Evolutionary conservation across 768 basidiomycete species (phyloP), one percentile per base, ranked within the genome.

Genomic region (Chalciporus pseudorubinellus): DNA sequence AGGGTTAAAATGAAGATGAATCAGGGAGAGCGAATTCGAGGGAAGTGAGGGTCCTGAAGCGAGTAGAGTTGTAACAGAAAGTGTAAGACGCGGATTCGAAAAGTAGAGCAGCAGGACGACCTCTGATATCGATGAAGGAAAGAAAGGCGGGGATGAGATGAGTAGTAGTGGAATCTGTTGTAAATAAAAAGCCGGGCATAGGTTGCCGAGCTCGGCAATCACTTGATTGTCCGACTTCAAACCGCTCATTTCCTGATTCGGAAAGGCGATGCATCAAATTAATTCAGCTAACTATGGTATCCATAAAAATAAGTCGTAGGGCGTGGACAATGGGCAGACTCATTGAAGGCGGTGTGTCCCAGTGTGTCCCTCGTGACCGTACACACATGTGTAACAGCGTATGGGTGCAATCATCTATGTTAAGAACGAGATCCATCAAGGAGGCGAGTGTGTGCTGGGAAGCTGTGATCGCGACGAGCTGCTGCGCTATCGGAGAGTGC

Each of bases 201-300:
- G 61, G 64, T 71, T 69, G 69, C 69, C 68, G 68, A 68, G 52
- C 52, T 57, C 68, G 68, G 68, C 68, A 67, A 69, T 69, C 67
- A 71, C 44, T 65, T 65, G 57, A 53, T 53, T 67, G 57, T 67
- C 67, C 67, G 67, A 67, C 63, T 63, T 67, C 48, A 62, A 64
- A 57, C 67, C 64, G 66, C 66, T 62, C 66, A 68, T 36, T 67
- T 46, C 66, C 64, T 39, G 39, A 67, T 56, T 24, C 4, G 40
- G 52, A 48, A 51, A 54, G 64, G 66, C 65, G 36, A 55, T 65
- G 65, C 50, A 44, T n/a, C 55, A 54, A 59, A 47, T 61, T 55
- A 61, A 65, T 64, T 46, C 52, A 53, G 55, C 53, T 59, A 40
- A 16, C 16, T 34, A 16, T 34, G 49, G 38, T 20, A 4, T 38